Conservation (phyloP, 2,329 filamentous ascomycete species). For the Cercospora beticola region DNA sequence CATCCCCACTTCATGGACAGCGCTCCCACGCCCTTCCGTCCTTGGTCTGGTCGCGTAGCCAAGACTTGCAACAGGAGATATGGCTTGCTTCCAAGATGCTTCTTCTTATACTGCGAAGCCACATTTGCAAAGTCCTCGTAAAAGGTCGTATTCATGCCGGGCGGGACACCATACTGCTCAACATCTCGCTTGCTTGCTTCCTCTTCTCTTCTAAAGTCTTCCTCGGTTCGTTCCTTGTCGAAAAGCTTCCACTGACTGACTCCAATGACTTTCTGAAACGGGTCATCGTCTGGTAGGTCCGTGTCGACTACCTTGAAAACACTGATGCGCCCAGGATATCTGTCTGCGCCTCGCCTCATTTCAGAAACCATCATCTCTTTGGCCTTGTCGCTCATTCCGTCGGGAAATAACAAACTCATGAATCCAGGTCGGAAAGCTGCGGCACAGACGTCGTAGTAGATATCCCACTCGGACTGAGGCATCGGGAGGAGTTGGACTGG, state of each 20-base stretch:
- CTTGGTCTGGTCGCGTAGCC: slow-evolving; percentile 42
- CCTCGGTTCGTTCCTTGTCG: slow-evolving; percentile 28
- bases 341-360: slow-evolving; percentile 15
- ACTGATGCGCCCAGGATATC: slow-evolving; percentile 22
- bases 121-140: slow-evolving; percentile 28
- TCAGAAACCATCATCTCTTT: slow-evolving; percentile 15
- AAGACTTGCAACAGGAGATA: slow-evolving; percentile 35
- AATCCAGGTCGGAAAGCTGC: slow-evolving; percentile 34
- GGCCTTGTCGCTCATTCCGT: slow-evolving; percentile 26
- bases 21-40: slow-evolving; percentile 42
- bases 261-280: slow-evolving; percentile 31
- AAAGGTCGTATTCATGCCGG: slow-evolving; percentile 21
- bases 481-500: slow-evolving; percentile 33
- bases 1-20: slow-evolving; percentile 43
- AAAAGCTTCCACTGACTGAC: slow-evolving; percentile 37
- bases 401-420: slow-evolving; percentile 34
- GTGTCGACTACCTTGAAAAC: slow-evolving; percentile 35
- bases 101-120: slow-evolving; percentile 23
- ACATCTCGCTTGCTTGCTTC: slow-evolving; percentile 27
- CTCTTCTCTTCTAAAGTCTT: slow-evolving; percentile 30
- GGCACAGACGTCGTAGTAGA: slow-evolving; percentile 27
- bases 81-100: slow-evolving; percentile 27
- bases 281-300: slow-evolving; percentile 28
- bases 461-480: slow-evolving; percentile 27
- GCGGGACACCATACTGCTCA: slow-evolving; percentile 20